Conservation (phyloP, 495 filamentous ascomycete genomes). For the Diplogelasinospora grovesii region DNA sequence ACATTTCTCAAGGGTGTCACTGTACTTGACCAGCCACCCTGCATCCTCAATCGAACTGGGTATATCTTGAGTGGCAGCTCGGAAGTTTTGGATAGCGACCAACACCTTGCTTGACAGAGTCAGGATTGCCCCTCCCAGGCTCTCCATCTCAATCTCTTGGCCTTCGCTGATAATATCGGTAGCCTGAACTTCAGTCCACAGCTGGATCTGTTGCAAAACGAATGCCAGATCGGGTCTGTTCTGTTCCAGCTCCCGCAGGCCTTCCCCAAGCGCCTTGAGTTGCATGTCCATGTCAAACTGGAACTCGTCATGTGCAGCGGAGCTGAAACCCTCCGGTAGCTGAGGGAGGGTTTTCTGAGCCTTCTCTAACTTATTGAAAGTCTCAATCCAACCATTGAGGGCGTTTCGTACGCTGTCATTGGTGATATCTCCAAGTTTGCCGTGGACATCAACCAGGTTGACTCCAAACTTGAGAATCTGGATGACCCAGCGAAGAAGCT, state of each 20-base stretch:
- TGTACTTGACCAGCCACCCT: conserved; percentile 57
- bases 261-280: conserved; percentile 37
- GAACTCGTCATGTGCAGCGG: conserved; percentile 35
- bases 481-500: conserved; percentile 33
- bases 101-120: conserved; percentile 59
- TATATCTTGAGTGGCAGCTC: conserved; percentile 23
- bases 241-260: conserved; percentile 37
- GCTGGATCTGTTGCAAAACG: conserved; percentile 52
- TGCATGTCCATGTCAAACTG: conserved; percentile 38
- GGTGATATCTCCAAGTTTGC: conserved; percentile 48
- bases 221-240: conserved; percentile 56
- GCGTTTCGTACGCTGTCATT: conserved; percentile 32
- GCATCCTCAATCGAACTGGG: conserved; percentile 51
- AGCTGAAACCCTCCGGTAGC: conserved; percentile 50
- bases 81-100: conserved; percentile 66
- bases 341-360: conserved; percentile 42
- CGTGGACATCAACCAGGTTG: conserved; percentile 52
- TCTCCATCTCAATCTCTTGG: conserved; percentile 11
- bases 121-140: conserved; percentile 44
- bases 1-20: conserved; percentile 47
- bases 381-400: conserved; percentile 45
- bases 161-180: conserved; percentile 12
- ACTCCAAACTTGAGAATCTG: conserved; percentile 36
- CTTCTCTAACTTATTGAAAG: conserved; percentile 27
- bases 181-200: conserved; percentile 33